Conservation (phyloP, 2,329 filamentous ascomycete species). For the Colletotrichum caudatum region DNA sequence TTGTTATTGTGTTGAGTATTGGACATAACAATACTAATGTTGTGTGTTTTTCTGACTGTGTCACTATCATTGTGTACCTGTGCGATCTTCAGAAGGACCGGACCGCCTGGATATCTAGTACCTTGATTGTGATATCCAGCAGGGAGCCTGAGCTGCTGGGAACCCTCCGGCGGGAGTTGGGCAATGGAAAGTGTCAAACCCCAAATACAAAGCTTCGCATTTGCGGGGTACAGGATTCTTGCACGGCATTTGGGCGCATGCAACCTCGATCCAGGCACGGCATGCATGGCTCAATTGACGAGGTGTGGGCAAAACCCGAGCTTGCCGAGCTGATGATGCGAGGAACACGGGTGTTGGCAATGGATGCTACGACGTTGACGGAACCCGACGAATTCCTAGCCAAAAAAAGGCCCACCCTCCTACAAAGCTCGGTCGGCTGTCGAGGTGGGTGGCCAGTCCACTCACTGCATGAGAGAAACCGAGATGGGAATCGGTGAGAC, state of each 20-base stretch:
- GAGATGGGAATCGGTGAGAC: constrained; percentile 10
- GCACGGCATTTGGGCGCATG: constrained; percentile 35
- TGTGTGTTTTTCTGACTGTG: too few species aligned
- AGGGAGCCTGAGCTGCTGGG: neutral
- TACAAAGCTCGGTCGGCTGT: neutral
- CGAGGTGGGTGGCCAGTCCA: neutral
- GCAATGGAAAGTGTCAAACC: constrained; percentile 8
- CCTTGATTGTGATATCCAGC: neutral
- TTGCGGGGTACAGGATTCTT: constrained; percentile 11
- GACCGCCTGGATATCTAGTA: too few species aligned
- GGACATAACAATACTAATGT: too few species aligned
- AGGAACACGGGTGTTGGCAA: constrained; percentile 7
- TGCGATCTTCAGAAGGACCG: too few species aligned
- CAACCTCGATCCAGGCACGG: constrained; percentile 8
- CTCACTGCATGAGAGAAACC: neutral
- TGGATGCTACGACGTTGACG: constrained; percentile 1
- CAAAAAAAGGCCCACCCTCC: neutral
- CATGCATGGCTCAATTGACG: neutral
- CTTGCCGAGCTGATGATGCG: constrained; percentile 22
- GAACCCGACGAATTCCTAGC: constrained; percentile 6
- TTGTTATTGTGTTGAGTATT: too few species aligned
- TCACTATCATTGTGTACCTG: too few species aligned
- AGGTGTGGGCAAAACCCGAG: neutral
- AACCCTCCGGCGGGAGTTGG: neutral
- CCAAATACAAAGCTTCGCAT: neutral